These are phyloP conservation scores for Suhomyces pyralidae DNA, from an alignment of 805 yeast species.

Conservation along the genomic window DNA sequence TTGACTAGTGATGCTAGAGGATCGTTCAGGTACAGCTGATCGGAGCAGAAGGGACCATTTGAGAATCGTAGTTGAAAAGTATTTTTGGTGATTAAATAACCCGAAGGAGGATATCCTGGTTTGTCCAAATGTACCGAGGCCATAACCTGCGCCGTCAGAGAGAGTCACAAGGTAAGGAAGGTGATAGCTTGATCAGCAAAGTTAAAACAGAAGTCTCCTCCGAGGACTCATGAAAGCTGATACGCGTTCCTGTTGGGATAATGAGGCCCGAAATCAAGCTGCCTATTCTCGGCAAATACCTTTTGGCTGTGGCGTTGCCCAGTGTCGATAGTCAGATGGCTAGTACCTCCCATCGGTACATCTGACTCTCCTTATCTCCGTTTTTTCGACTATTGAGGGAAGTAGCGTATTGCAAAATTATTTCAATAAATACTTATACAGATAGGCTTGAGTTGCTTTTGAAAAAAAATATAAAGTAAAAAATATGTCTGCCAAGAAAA, in stretches of 20 bases:
- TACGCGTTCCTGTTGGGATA: neutral
- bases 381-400: too few relatives aligned
- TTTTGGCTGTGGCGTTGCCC: neutral
- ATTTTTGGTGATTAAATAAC: conserved; percentile 18
- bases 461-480: too few relatives aligned
- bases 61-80: conserved; percentile 24
- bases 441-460: too few relatives aligned
- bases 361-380: neutral
- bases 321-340: neutral
- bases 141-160: neutral
- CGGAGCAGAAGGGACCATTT: conserved; percentile 22
- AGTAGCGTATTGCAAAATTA: too few relatives aligned
- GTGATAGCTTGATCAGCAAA: neutral
- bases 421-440: too few relatives aligned
- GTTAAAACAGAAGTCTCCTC: neutral
- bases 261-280: neutral
- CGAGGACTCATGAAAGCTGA: neutral
- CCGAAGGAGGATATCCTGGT: conserved; percentile 16
- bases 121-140: neutral
- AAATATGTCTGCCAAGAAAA: too few relatives aligned
- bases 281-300: neutral
- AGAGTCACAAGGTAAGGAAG: neutral
- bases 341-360: neutral
- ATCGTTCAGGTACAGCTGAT: conserved; percentile 2
- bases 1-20: too few relatives aligned